Base-by-base conservation (phyloP, 495 filamentous ascomycete genomes). In the Oleoguttula mirabilis region DNA sequence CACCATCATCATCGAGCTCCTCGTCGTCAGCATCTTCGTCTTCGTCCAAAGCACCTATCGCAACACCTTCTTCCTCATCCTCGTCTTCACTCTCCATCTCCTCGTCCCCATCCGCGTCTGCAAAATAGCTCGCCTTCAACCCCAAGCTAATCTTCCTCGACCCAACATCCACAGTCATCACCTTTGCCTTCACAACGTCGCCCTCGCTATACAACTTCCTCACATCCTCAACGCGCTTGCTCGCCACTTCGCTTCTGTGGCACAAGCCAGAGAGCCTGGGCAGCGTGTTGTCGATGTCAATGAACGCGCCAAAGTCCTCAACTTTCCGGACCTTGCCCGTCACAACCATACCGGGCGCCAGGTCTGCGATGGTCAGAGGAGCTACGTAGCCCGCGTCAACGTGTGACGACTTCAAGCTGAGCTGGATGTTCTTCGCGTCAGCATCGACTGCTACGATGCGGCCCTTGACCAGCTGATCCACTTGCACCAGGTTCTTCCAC, bases 261-360 rank as follows among this genome's bases (percentile, higher is more conserved):
- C 88, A 96, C 15, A 98, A 69, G 38, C 90, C 90, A 45, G 85
- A 92, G 43, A 96, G 74, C 28, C 39, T 38, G 51, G 92, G 90
- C 27, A 67, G 60, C 20, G 86, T 88, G 24, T 76, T 70, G 63
- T 94, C 86, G 23, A 98, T 65, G 37, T 87, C 76, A 54, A 98
- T 82, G 62, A 96, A 96, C 7, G 86, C 88, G 55, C 90, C 90
- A 55, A 84, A 96, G 15, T 93, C 82, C 56, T 92, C 84, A 2
- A 94, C 84, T 60, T 92, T 92, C 42, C 87, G 77, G 39, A 98
- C 71, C 54, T 83, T 92, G 23, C 88, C 90, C 10, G 82, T 92
- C 20, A 98, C 68, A 16, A 82, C 64, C 57, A 88, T 82, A 3
- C 87, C 88, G 40, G 68, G 66, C 58, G 79, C 75, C 33, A 95